Base-by-base conservation (phyloP, 2,329 filamentous ascomycete genomes). In the Amauroascus niger region DNA sequence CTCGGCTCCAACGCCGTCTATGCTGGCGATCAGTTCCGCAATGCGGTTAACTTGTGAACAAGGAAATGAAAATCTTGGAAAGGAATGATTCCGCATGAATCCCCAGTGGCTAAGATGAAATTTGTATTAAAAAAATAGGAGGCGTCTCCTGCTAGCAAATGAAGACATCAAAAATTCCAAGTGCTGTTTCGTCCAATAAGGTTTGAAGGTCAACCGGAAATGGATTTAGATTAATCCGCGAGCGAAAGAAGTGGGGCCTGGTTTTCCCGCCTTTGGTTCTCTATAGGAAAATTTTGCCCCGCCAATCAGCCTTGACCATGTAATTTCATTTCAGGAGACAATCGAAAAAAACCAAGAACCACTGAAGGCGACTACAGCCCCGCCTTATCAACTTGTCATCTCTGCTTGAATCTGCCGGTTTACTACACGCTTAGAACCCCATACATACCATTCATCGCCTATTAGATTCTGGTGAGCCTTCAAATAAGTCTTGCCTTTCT, bases 21-120 rank as follows among this genome's bases (percentile, higher is more conserved):
- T 72, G 90, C 91, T 64, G 93, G 93, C 64, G 76, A 79, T 69
- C 89, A 88, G 70, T 98, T 97, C 88, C 87, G 91, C 78, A 89
- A 76, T 65, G 77, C 91, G 60, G 85, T 96, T 67, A 90, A 87
- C 79, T 74, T 96, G 75, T 95, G 88, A 83, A 73, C 43, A 39
- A 26, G 9, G 3, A 24, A 40, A 32, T n/a, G 52, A 24, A 41
- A 22, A 30, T 32, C 2, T 33, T 26, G 7, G 14, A 45, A 43
- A 24, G 8, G 3, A 11, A 30, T 18, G 11, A 24, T 8, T 14
- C 22, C 7, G 26, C 6, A 14, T 7, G 20, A 26, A 26, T 26
- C 9, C 13, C 30, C 6, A 24, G 26, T 43, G 26, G 18, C 37
- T 4, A 40, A 26, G 13, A 13, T 4, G 13, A 43, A 43, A 24